Base-by-base conservation (phyloP, 306 rosid genomes). In the Fragaria vesca region DNA sequence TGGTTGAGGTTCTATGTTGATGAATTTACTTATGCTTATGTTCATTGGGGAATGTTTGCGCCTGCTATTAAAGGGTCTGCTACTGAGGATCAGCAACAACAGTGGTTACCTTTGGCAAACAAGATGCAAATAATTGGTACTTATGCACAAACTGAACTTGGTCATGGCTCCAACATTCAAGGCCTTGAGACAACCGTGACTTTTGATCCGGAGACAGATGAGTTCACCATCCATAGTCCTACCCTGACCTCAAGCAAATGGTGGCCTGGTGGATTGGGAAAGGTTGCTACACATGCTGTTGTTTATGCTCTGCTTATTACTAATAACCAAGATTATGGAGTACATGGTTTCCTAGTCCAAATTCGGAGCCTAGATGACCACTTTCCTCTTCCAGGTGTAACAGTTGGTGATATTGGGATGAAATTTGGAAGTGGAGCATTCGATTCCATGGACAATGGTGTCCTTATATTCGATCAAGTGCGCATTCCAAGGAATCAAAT, bases 261-360 rank as follows among this genome's bases (percentile, higher is more conserved):
- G 97, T 94, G 97, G 98, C 95, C 98, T 81, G 98, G 97, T 78
- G 97, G 97, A 58, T 80, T 90, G 97, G 98, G 98, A 78, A 92
- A 92, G 83, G 74, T 87, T 65, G 88, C 98, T 17, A 94, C 97
- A 0, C 97, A 94, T 83, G 97, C 88, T 79, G 79, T 91, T 85
- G 88, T 91, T 62, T 95, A 89, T 85, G 97, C 98, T 4, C 90
- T 88, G 85, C 88, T 95, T 81, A 86, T 90, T 67, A 86, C 81
- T 50, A 84, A 92, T 40, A 91, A 90, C 26, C 80, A 73, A 76
- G 95, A 92, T 51, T 79, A 88, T 9, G 98, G 95, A 76, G 90
- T 92, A 68, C 87, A 92, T 73, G 97, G 96, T 81, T 95, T 92
- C 87, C 85, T 95, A 57, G 93, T 92, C 79, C 98, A 94, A 90